phyloP scores from a whole-genome alignment of 1,139 yeast genomes.

The Diutina scorzettiae region DNA sequence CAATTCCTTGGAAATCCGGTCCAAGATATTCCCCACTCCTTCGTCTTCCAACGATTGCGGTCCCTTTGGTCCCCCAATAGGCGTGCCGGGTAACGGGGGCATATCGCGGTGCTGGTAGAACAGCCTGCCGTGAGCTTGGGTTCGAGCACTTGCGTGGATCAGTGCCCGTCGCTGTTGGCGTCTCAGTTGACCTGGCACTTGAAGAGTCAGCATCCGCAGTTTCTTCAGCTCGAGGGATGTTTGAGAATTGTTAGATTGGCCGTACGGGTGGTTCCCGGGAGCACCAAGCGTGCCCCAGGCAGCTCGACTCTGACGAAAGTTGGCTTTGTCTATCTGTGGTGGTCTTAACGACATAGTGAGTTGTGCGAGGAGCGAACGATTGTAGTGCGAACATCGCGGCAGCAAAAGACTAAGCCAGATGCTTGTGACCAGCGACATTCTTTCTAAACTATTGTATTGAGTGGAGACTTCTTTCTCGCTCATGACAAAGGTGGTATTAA shows the following conservation, averaged over 20 bases:
- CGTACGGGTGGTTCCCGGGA: not conserved
- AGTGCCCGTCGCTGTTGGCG: not conserved
- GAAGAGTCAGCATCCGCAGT: constrained; percentile 2
- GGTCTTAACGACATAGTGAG: not conserved
- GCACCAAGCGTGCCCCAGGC: constrained; percentile 4
- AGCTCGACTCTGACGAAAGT: constrained; percentile 1
- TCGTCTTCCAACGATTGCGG: not conserved
- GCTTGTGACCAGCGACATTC: too few relatives aligned
- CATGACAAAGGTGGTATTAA: too few relatives aligned
- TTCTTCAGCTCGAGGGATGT: constrained; percentile 1
- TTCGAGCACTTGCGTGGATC: constrained; percentile 1
- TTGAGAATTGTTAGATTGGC: not conserved
- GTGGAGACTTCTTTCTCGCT: too few relatives aligned
- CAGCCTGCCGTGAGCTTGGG: constrained; percentile 4
- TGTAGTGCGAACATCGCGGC: not conserved
- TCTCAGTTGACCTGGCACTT: constrained; percentile 1
- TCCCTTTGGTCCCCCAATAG: not conserved
- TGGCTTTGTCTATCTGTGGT: constrained; percentile 1
- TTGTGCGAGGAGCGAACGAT: not conserved
- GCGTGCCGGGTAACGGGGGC: constrained; percentile 1
- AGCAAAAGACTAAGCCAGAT: too few relatives aligned
- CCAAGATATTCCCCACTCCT: not conserved
- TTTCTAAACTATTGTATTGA: too few relatives aligned
- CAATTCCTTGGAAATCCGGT: not conserved
- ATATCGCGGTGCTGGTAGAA: not conserved